Base-by-base conservation (phyloP, 2,329 filamentous ascomycete genomes). In the Orbilia blumenaviensis region DNA sequence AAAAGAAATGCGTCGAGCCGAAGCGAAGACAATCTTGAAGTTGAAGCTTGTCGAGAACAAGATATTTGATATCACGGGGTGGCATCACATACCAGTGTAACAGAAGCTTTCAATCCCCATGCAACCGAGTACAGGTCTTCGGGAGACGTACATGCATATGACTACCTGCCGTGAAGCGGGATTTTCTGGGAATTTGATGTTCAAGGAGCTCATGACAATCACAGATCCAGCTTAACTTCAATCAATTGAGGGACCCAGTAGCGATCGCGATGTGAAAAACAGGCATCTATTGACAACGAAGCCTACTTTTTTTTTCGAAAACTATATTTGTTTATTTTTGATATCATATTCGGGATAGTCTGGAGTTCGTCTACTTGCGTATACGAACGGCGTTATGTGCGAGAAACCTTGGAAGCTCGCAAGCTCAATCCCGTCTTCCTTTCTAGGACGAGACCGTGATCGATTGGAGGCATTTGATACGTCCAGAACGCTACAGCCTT, bases 281-380 rank as follows among this genome's bases (percentile, higher is more conserved):
- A 36, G 18, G 18, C 32, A 23, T 18, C 5, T 38, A 56, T 38
- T 56, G 29, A 56, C 52, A 56, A n/a, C 32, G 8, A 38, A 56
- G n/a, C 6, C 29, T n/a, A 23, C 52, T 21, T 46, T 21, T 1
- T 3, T 1, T 2, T 21, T 16, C 23, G 42, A 21, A 46, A 9
- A 5, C 23, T 56, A n/a, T 8, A 10, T 16, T 21, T 1, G 8
- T 56, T 14, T 38, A 23, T 36, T 56, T 56, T 56, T 38, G 50
- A 56, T 56, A 56, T 56, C 50, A 56, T 38, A 56, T 56, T 38
- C 18, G 16, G 18, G 12, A 36, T 54, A 56, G 52, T 4, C 18
- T 23, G 27, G 18, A 36, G 29, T 38, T 38, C 52, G 9, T 23
- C 16, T n/a, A 56, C n/a, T 9, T 38, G 52, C 32, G 32, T 56